Base-by-base conservation (phyloP, 371 early-diverging fungal species). In the Apophysomyces elegans region DNA sequence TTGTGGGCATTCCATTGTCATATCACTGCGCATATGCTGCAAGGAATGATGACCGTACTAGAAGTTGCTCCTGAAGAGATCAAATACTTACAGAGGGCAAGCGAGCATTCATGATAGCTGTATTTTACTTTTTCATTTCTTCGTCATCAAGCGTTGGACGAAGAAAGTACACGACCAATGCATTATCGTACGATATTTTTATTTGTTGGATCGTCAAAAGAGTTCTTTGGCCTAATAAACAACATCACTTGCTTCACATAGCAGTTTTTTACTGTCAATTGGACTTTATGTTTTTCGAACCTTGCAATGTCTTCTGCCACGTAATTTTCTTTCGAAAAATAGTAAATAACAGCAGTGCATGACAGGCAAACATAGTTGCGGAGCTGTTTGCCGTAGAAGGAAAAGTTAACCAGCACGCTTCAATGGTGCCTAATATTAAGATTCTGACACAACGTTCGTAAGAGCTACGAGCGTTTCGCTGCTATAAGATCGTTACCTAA, bases 1-100 rank as follows among this genome's bases (percentile, higher is more conserved):
- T 62, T 78, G 36, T 85, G 85, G 85, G 73, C 76, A 3, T 68
- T 83, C 16, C 85, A 85, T 63, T 85, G 83, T 57, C 85, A 83
- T 65, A 78, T 81, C 35, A 80, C 79, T 7, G 71, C 77, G 11
- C 86, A 86, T 65, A 78, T 84, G 77, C 26, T 82, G 7, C 81
- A 80, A 63, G 86, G 86, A 16, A 82, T 80, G 70, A 71, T 79
- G 73, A 66, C 71, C 37, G 63, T 80, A 1, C 58, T 82, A 16
- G 76, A 79, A 67, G 74, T 76, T 56, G 73, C 75, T 37, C 65
- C 77, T 7, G 64, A 79, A 37, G 41, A 68, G 7, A 75, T 72
- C 18, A 12, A 62, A 36, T 44, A 58, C 56, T 11, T 50, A 6
- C 54, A 50, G 11, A 5, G 21, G 16, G 7, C 16, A 18, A 18